Percentiles rank a stretch among this genome's conserved stretches.
These are phyloP conservation scores for Aspergillus pseudoterreus DNA, from an alignment of 2,329 filamentous ascomycete species.

Conservation along the genomic window DNA sequence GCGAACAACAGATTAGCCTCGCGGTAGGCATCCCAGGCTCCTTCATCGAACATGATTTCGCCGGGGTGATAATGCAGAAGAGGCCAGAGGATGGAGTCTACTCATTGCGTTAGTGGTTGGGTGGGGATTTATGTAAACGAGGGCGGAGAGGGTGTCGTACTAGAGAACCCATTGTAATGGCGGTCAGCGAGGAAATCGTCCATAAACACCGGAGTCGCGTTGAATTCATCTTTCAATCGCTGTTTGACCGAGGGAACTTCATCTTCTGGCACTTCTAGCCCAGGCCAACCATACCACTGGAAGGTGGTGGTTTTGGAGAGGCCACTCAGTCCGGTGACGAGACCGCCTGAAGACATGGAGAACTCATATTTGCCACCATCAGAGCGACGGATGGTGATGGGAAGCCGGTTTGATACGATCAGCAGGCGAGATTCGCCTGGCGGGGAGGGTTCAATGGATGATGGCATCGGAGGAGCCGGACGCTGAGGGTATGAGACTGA, in stretches of 20 bases:
- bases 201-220: slow-evolving; percentile 83
- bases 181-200: slow-evolving; percentile 84
- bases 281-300: slow-evolving; percentile 96
- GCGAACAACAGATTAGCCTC: slow-evolving; percentile 89
- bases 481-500: too few relatives aligned
- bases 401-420: slow-evolving; percentile 85
- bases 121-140: not conserved
- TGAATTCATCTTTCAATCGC: slow-evolving; percentile 75
- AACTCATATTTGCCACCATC: slow-evolving; percentile 85
- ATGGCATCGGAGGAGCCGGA: slow-evolving; percentile 3
- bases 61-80: slow-evolving; percentile 96
- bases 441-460: slow-evolving; percentile 6
- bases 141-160: slow-evolving; percentile 48
- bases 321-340: slow-evolving; percentile 85
- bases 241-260: slow-evolving; percentile 69
- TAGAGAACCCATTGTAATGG: slow-evolving; percentile 96
- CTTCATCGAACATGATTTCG: slow-evolving; percentile 94
- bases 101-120: slow-evolving; percentile 1
- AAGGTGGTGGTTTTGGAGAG: slow-evolving; percentile 85
- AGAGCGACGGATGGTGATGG: slow-evolving; percentile 87
- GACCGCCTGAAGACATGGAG: slow-evolving; percentile 88
- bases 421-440: slow-evolving; percentile 53
- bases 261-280: slow-evolving; percentile 77
- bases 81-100: slow-evolving; percentile 92
- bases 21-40: slow-evolving; percentile 82